Evolutionary conservation across 2,329 filamentous ascomycete genomes (phyloP).

Genomic region (Diatrype stigma): DNA sequence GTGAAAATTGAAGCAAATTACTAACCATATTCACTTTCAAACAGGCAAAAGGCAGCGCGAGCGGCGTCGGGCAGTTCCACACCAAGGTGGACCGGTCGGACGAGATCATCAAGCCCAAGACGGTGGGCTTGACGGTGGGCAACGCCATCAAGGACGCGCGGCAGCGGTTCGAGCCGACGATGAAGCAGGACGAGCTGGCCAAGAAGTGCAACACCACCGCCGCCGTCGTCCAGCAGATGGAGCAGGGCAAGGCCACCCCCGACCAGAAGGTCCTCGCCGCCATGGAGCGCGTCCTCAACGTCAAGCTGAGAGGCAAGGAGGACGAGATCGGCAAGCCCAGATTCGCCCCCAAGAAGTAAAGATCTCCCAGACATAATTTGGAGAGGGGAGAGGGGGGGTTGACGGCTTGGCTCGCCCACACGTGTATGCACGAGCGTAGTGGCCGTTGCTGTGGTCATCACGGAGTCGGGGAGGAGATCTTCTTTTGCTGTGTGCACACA

Average conservation of each 20-base stretch:
- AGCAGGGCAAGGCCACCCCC: constrained; percentile 71
- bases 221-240: constrained; percentile 76
- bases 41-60: constrained; percentile 42
- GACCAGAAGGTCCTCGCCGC: constrained; percentile 77
- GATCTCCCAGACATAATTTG: too few species aligned
- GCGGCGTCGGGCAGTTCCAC: constrained; percentile 83
- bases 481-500: too few species aligned
- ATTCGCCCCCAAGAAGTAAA: constrained; percentile 68
- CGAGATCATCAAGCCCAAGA: constrained; percentile 97
- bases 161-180: constrained; percentile 80
- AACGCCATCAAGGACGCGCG: constrained; percentile 78
- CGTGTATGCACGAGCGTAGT: too few species aligned
- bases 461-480: too few species aligned
- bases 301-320: constrained; percentile 75
- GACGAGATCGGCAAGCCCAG: constrained; percentile 75
- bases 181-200: constrained; percentile 88
- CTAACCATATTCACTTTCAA: constrained; percentile 9
- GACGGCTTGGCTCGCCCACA: too few species aligned
- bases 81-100: constrained; percentile 97
- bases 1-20: background rate
- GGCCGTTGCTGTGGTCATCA: too few species aligned
- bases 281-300: constrained; percentile 82
- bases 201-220: constrained; percentile 86
- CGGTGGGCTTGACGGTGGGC: constrained; percentile 74
- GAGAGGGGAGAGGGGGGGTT: background rate